Conservation (phyloP, 2,329 filamentous ascomycete species). For the Diaporthe sp. region DNA sequence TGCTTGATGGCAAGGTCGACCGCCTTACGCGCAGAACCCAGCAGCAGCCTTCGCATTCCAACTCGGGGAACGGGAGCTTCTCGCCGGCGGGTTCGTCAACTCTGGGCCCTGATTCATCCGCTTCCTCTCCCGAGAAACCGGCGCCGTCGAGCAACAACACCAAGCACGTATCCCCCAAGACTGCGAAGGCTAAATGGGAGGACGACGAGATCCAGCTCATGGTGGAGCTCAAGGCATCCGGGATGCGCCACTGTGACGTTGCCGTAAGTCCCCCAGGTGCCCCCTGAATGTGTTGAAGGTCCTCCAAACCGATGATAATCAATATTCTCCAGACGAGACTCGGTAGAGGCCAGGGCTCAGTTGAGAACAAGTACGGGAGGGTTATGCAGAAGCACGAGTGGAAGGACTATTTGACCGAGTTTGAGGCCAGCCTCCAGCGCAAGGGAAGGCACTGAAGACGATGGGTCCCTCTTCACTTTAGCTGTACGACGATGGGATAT, state of each 20-base stretch:
- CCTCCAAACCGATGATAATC: background rate
- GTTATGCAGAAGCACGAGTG: background rate
- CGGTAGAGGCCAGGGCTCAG: constrained; percentile 13
- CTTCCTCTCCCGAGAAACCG: background rate
- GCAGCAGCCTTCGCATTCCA: background rate
- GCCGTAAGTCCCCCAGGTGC: background rate
- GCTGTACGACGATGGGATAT: background rate
- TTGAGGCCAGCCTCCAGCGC: background rate
- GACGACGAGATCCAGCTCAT: constrained; percentile 18
- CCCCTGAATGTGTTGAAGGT: background rate
- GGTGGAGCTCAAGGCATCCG: constrained; percentile 14
- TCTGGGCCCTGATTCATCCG: too few species aligned
- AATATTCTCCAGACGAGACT: constrained; percentile 5
- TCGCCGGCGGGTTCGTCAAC: background rate
- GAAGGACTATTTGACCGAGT: background rate
- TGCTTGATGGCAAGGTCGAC: background rate
- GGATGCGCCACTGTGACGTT: constrained; percentile 10
- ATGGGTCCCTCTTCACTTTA: background rate
- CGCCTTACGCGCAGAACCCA: background rate
- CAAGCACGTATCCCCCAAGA: background rate
- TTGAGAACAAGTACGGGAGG: constrained; percentile 33
- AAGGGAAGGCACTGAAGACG: too few species aligned
- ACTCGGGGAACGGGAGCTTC: background rate
- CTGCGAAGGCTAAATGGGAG: constrained; percentile 6
- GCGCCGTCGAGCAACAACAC: background rate